These are phyloP conservation scores for Claviceps sorghi DNA, from an alignment of 2,329 filamentous ascomycete species.

Conservation along the genomic window DNA sequence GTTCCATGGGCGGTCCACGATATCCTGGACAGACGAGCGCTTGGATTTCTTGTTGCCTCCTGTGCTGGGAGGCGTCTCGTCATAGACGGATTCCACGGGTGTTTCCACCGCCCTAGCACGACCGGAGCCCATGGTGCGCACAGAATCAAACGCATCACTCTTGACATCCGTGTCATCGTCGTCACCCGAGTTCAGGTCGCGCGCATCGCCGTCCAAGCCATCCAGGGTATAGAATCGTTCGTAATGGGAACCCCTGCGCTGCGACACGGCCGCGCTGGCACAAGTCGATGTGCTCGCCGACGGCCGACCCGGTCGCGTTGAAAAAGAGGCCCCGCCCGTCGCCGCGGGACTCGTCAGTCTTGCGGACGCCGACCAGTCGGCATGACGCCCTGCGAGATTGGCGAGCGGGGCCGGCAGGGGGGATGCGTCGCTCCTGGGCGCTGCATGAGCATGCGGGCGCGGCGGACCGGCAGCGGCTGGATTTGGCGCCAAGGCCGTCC, in stretches of 20 bases:
- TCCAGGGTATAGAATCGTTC: conserved; percentile 43
- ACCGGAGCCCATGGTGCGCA: conserved; percentile 55
- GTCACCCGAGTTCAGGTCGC: conserved; percentile 51
- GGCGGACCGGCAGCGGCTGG: conserved; percentile 10
- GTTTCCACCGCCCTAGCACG: conserved; percentile 53
- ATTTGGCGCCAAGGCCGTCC: conserved; percentile 7
- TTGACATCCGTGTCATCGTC: conserved; percentile 68
- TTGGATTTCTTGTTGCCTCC: conserved; percentile 38
- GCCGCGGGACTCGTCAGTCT: conserved; percentile 32
- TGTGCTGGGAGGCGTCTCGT: conserved; percentile 56
- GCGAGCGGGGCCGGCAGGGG: conserved; percentile 43
- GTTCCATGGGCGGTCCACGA: conserved; percentile 40
- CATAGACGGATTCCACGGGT: conserved; percentile 66
- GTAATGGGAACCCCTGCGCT: conserved; percentile 18
- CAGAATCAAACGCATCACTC: conserved; percentile 66
- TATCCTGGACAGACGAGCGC: conserved; percentile 44
- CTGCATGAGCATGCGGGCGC: conserved; percentile 9
- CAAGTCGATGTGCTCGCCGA: conserved; percentile 29
- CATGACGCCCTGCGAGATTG: conserved; percentile 35
- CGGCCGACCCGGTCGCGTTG: conserved; percentile 25
- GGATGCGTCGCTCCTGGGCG: conserved; percentile 31
- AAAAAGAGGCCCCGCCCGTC: conserved; percentile 21
- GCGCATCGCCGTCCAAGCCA: conserved; percentile 54
- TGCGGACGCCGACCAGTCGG: conserved; percentile 27
- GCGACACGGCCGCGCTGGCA: conserved; percentile 22